Conservation (phyloP, 2,329 filamentous ascomycete species). For the Fonsecaea monophora region DNA sequence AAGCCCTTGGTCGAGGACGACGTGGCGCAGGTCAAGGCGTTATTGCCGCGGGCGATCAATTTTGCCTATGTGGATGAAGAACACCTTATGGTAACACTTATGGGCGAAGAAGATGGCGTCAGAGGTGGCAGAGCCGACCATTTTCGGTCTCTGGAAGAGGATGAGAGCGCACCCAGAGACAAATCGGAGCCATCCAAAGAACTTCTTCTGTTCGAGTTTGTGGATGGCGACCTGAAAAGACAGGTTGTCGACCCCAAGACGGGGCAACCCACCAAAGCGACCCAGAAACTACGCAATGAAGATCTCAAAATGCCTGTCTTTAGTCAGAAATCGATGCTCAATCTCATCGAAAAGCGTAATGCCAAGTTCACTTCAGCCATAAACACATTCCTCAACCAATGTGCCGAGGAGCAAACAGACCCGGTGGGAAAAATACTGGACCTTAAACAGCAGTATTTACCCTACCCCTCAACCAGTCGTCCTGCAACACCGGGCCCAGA, state of each 20-base stretch:
- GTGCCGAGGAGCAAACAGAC: conserved; percentile 68
- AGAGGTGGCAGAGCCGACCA: conserved; percentile 63
- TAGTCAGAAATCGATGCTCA: conserved; percentile 89
- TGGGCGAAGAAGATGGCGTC: conserved; percentile 71
- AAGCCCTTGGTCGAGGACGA: conserved; percentile 74
- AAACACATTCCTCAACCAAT: conserved; percentile 77
- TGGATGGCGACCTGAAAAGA: conserved; percentile 87
- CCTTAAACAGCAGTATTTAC: conserved; percentile 67
- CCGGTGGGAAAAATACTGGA: conserved; percentile 69
- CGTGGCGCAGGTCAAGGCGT: conserved; percentile 78
- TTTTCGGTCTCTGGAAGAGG: conserved; percentile 52
- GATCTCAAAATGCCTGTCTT: conserved; percentile 90
- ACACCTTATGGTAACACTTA: conserved; percentile 79
- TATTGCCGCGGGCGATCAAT: conserved; percentile 78
- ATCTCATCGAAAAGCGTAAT: conserved; percentile 88
- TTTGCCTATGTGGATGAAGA: conserved; percentile 88
- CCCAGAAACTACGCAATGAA: conserved; percentile 74
- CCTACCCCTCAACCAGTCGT: conserved; percentile 58
- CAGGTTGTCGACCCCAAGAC: conserved; percentile 76
- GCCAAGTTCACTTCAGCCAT: conserved; percentile 79
- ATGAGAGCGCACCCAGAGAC: conserved; percentile 47
- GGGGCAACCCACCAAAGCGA: conserved; percentile 72
- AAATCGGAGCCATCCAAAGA: conserved; percentile 58
- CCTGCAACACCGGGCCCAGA: conserved; percentile 51
- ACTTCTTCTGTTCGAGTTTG: conserved; percentile 87